Base-by-base conservation (phyloP, 1,139 yeast genomes). In the Dujonia santamariae region DNA sequence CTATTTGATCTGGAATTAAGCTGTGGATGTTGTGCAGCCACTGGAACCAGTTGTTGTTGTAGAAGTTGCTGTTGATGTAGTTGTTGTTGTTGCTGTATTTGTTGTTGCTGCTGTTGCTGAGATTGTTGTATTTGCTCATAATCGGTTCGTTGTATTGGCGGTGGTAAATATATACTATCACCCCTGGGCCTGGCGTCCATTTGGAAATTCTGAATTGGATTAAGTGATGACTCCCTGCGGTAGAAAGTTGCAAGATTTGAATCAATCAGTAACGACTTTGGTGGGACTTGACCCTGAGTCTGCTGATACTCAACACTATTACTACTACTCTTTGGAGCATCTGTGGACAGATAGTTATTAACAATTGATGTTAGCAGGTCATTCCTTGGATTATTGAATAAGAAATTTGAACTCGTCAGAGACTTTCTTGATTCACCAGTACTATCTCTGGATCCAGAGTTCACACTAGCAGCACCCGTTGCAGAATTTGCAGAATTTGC, bases 1-100 rank as follows among this genome's bases (percentile, higher is more conserved):
- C 71, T 63, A 39, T 67, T 67, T 22, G 73, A 63, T 17, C 74
- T 41, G 20, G 64, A 61, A 42, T 33, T 34, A 25, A 15, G 28
- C 18, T 13, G 23, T 18, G 33, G 38, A 14, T 31, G 38, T 4
- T 26, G 37, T 30, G 8, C 16, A 32, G 11, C 18, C 29, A 19
- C 13, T 25, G 34, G 6, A 8, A 18, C 16, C n/a, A 7, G 11
- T 9, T 34, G 35, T 29, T 35, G 40, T 36, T 31, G 38, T 22
- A 32, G 32, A 24, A 30, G 36, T 18, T 32, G 29, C 31, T 32
- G 37, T 17, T 25, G 35, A 28, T 27, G 24, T 28, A 33, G 25
- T 26, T 30, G 39, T 31, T 41, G 47, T 28, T 40, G 41, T 23
- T 31, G 44, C 50, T 56, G 51, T 26, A 48, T 40, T 21, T 37